Evolutionary conservation across 2,329 filamentous ascomycete genomes (phyloP), one percentile per base, ranked within the genome.

Genomic region (Fusarium avenaceum): DNA sequence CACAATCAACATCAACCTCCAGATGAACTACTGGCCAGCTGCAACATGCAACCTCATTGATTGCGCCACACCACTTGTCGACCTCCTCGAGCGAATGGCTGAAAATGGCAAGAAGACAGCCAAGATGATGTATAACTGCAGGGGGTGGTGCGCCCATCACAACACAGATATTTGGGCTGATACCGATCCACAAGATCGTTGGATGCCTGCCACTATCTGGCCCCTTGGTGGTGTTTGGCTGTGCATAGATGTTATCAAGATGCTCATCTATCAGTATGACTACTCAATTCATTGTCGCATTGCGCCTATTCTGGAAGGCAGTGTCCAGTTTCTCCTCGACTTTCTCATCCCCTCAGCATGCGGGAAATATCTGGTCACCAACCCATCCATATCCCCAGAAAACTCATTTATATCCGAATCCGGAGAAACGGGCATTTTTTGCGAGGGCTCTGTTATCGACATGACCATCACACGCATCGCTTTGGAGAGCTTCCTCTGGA

Each of bases 21-120:
- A 86, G 69, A 86, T 86, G 84, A 85, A 85, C 64, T 86, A 86
- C 67, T 86, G 83, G 83, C 76, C 76, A 1, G 74, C 73, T 2
- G 72, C 75, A 7, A 57, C 73, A 4, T 76, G 75, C 6, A 77
- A 76, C 6, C 65, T 81, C 0, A 63, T 80, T 2, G 81, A 83
- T 42, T 80, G 77, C 4, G 78, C 82, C 19, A 53, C 75, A 3
- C 81, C 83, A 0, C 56, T 86, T 0, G 81, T 84, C 33, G 79
- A 64, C 66, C 63, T 61, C 39, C 26, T 61, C 70, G 67, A 75
- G 17, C 48, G 58, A 5, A 70, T 76, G 65, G 66, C 66, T 1
- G 53, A 68, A 26, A 64, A 59, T 10, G 84, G 70, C 1, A 69
- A 73, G 7, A 73, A 74, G 8, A 77, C 79, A 3, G 79, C 78